Percentiles rank a stretch among this genome's conserved stretches.
These are phyloP conservation scores for Pyrus communis DNA, from an alignment of 306 rosid genomes.

Conservation along the genomic window DNA sequence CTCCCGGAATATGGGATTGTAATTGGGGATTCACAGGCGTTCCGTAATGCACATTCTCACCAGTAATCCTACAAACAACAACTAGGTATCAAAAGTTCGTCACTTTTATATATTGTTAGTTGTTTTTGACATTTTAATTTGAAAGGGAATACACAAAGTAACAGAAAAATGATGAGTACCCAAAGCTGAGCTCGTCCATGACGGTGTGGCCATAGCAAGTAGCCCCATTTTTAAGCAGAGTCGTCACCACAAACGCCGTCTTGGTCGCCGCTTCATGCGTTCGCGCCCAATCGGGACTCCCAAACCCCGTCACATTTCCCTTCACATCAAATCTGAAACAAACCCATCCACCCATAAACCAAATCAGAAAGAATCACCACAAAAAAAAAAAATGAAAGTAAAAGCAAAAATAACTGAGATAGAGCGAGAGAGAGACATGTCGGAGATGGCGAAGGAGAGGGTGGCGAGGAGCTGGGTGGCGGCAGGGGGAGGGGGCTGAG, in stretches of 20 bases:
- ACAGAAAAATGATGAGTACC: slow-evolving; percentile 21
- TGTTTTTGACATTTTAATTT: background rate
- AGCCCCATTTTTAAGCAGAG: slow-evolving; percentile 52
- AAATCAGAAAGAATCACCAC: background rate
- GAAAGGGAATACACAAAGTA: background rate
- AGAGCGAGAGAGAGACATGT: slow-evolving; percentile 33
- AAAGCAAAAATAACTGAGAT: background rate
- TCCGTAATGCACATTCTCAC: slow-evolving; percentile 63
- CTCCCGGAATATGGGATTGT: slow-evolving; percentile 54
- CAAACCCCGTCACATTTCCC: slow-evolving; percentile 65
- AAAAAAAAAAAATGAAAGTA: background rate
- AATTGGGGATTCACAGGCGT: slow-evolving; percentile 54
- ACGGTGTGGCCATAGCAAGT: slow-evolving; percentile 65
- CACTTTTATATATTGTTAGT: background rate
- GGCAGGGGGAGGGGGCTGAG: slow-evolving; percentile 63
- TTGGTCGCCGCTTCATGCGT: slow-evolving; percentile 47
- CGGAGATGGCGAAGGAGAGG: slow-evolving; percentile 52
- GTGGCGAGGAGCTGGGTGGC: slow-evolving; percentile 35
- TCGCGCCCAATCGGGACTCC: slow-evolving; percentile 62
- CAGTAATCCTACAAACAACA: slow-evolving; percentile 37
- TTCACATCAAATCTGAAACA: slow-evolving; percentile 53
- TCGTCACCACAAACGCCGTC: slow-evolving; percentile 52
- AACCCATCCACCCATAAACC: background rate
- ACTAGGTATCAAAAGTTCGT: background rate
- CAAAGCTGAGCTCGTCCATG: slow-evolving; percentile 61